A percentile compares a stretch with the other conserved stretches of the same genome.
These are phyloP conservation scores for Mycena maculata DNA, from an alignment of 768 basidiomycete species.

Conservation along the genomic window DNA sequence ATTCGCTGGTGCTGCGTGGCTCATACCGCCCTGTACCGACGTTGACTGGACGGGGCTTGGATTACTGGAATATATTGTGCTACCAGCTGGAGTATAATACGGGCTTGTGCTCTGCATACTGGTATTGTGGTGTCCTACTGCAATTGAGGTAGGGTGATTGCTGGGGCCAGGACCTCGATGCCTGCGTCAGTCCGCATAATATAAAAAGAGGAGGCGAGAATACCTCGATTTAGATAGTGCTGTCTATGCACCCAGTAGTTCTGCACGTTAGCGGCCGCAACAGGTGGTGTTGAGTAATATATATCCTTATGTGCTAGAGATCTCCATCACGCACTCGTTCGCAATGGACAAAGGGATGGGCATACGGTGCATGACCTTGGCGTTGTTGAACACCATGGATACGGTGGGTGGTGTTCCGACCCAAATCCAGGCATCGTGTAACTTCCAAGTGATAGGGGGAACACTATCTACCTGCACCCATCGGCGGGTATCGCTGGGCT, in stretches of 20 bases:
- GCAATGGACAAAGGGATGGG: no score
- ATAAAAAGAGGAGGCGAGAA: background rate
- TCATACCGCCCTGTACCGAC: background rate
- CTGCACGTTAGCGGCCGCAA: conserved; percentile 18
- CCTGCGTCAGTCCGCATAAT: background rate
- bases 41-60: background rate
- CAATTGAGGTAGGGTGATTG: background rate
- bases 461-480: conserved; percentile 21
- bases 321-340: no score
- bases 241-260: conserved; percentile 27
- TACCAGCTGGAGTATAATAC: background rate
- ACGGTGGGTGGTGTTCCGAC: conserved; percentile 25
- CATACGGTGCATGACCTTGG: conserved; percentile 28
- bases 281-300: background rate
- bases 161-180: background rate
- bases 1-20: no score
- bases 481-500: conserved; percentile 25
- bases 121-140: background rate
- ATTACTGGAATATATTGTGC: background rate
- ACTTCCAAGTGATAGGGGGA: conserved; percentile 10
- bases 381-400: conserved; percentile 23
- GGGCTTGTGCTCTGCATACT: background rate
- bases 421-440: conserved; percentile 26
- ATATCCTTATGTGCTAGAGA: conserved; percentile 23
- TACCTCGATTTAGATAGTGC: conserved; percentile 11